Base-by-base conservation (phyloP, 352 stramenopile genomes). In the Phytophthora ramorum region DNA sequence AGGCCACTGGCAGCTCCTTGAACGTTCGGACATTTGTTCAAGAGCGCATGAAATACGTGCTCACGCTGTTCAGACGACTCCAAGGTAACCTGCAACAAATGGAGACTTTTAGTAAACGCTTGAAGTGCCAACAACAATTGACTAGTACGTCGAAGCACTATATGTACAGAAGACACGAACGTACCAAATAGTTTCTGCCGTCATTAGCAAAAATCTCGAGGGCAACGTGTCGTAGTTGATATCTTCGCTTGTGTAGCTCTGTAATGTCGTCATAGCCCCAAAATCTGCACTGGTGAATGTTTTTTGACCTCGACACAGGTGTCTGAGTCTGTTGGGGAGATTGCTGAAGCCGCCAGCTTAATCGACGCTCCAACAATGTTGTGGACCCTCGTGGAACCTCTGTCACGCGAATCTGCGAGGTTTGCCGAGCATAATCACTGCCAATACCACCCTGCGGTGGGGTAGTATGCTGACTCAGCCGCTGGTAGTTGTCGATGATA, bases 191-290 rank as follows among this genome's bases (percentile, higher is more conserved):
- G 44, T 90, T 93, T 49, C 84, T 79, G 8, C 82, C 83, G 22
- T 93, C 84, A 52, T 83, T 76, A 4, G 78, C 81, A 69, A 93
- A 91, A n/a, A 93, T 58, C 58, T 93, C 85, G 8, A 93, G 69
- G 0, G 83, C 84, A 37, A 93, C 82, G 37, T 92, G 85, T 3
- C 81, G 81, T 9, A 93, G 68, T 56, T 91, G 85, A 49, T 93
- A 88, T 17, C 85, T 80, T 28, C 85, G 76, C 38, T 92, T 93
- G 60, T 93, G 85, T 16, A 93, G 63, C 68, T 93, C 83, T 7
- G 75, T 73, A 22, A 93, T 81, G 51, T 91, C 83, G 13, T 91
- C 83, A 45, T 92, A 93, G 3, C 69, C 68, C 83, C 83, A 92
- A 50, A 76, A 89, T n/a, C 82, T 71, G n/a, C 84, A 91, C 37